Percentiles rank a stretch among this genome's conserved stretches.
These are phyloP conservation scores for Stachybotrys elegans DNA, from an alignment of 2,329 filamentous ascomycete genomes.

Conservation along the genomic window DNA sequence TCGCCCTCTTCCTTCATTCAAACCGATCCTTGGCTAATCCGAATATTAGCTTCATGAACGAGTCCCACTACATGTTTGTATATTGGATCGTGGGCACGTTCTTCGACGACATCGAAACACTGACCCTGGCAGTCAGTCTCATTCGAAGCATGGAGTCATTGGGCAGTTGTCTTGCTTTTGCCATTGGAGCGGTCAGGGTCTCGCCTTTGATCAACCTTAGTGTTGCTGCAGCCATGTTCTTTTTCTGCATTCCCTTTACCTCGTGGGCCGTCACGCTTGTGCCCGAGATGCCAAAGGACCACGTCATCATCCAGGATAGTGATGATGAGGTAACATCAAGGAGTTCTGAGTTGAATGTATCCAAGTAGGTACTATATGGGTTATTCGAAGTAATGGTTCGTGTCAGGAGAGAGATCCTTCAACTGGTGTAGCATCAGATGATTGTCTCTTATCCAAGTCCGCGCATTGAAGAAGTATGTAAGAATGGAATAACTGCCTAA, in stretches of 20 bases:
- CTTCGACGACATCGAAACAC: constrained; percentile 44
- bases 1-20: neutral
- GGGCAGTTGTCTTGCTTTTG: constrained; percentile 40
- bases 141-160: constrained; percentile 44
- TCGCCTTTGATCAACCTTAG: constrained; percentile 43
- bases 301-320: no score
- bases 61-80: constrained; percentile 46
- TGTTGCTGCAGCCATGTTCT: constrained; percentile 43
- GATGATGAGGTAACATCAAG: no score
- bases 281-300: constrained; percentile 20
- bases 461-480: no score
- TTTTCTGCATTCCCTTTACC: constrained; percentile 31
- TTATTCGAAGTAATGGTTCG: no score
- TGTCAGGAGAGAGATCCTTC: no score
- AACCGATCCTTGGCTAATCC: constrained; percentile 4
- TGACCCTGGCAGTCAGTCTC: constrained; percentile 43
- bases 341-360: no score
- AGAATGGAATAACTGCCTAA: no score
- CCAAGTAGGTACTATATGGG: no score
- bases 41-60: constrained; percentile 37
- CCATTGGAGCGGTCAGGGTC: constrained; percentile 40
- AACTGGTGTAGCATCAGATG: no score
- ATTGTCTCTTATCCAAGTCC: no score
- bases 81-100: constrained; percentile 48
- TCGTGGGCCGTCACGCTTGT: constrained; percentile 29